Evolutionary conservation across 2,329 filamentous ascomycete species (phyloP).

Genomic region (Dendryphion nanum): DNA sequence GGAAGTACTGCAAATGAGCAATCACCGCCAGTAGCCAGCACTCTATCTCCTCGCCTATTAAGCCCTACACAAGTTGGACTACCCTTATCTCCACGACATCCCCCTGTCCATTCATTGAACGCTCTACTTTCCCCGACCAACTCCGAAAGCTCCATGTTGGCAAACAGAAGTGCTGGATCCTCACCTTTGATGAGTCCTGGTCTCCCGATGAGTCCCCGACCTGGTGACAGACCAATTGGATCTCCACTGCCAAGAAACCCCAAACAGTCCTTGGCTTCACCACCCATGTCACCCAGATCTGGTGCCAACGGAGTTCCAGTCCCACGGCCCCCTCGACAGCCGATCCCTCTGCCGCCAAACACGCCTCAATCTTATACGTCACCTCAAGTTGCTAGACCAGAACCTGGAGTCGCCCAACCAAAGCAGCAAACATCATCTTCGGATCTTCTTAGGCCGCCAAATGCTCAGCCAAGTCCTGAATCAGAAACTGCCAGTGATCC

Average conservation of each 20-base stretch:
- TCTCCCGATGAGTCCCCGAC: constrained; percentile 62
- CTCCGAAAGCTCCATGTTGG: constrained; percentile 39
- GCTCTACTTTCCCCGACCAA: constrained; percentile 52
- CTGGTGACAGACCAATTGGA: constrained; percentile 58
- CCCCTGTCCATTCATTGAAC: constrained; percentile 37
- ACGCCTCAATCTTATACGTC: constrained; percentile 64
- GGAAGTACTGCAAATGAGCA: constrained; percentile 16
- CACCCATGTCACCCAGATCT: constrained; percentile 66
- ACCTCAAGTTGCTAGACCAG: constrained; percentile 37
- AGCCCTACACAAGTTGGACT: constrained; percentile 31
- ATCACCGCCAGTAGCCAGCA: constrained; percentile 15
- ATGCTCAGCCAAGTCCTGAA: constrained; percentile 32
- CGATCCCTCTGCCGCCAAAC: constrained; percentile 69
- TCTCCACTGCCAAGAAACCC: constrained; percentile 60
- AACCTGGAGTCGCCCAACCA: constrained; percentile 16
- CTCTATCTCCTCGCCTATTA: constrained; percentile 30
- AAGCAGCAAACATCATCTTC: constrained; percentile 20
- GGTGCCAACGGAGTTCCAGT: constrained; percentile 54
- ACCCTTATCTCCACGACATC: constrained; percentile 39
- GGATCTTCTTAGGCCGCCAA: constrained; percentile 29
- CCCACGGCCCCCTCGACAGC: constrained; percentile 70
- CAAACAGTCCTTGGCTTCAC: constrained; percentile 58
- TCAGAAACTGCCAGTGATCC: constrained; percentile 28
- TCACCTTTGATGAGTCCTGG: constrained; percentile 60
- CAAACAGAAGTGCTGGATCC: constrained; percentile 40